These are phyloP conservation scores for Halophytophthora polymorphica DNA, from an alignment of 352 stramenopile genomes.

Conservation along the genomic window DNA sequence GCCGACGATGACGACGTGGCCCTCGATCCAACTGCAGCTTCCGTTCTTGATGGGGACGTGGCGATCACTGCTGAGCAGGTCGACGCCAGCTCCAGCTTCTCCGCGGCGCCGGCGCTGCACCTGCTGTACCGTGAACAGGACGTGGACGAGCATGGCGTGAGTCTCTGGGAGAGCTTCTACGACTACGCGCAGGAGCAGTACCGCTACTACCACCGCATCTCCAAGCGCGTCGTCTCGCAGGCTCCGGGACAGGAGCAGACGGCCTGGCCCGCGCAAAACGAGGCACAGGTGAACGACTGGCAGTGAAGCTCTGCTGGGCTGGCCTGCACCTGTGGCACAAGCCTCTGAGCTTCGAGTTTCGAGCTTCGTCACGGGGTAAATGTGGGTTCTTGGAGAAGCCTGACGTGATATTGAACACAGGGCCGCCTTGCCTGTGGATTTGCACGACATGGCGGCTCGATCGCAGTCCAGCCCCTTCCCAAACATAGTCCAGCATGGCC, in stretches of 20 bases:
- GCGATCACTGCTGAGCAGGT: background rate
- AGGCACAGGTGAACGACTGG: background rate
- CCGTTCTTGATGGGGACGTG: background rate
- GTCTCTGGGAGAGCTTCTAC: conserved; percentile 68
- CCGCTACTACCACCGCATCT: conserved; percentile 64
- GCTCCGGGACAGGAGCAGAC: conserved; percentile 6
- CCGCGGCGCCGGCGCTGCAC: conserved; percentile 6
- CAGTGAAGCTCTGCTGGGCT: too few relatives aligned
- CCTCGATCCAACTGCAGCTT: too few relatives aligned
- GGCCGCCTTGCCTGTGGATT: conserved; percentile 1
- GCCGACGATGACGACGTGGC: conserved; percentile 12
- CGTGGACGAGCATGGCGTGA: conserved; percentile 48
- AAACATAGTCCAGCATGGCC: background rate
- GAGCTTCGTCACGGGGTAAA: background rate
- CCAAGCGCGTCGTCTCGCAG: conserved; percentile 50
- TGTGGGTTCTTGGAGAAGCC: conserved; percentile 3
- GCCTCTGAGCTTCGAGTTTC: too few relatives aligned
- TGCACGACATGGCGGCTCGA: conserved; percentile 16
- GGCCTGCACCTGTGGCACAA: too few relatives aligned
- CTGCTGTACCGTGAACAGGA: conserved; percentile 37
- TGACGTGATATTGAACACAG: conserved; percentile 19
- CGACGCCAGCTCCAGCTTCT: background rate
- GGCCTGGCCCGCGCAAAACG: background rate
- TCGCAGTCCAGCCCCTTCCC: background rate
- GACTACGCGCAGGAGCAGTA: conserved; percentile 55